Percentiles rank a stretch among this genome's conserved stretches.
These are phyloP conservation scores for Silene noctiflora DNA, from an alignment of 179 eudicot species.

Conservation along the genomic window DNA sequence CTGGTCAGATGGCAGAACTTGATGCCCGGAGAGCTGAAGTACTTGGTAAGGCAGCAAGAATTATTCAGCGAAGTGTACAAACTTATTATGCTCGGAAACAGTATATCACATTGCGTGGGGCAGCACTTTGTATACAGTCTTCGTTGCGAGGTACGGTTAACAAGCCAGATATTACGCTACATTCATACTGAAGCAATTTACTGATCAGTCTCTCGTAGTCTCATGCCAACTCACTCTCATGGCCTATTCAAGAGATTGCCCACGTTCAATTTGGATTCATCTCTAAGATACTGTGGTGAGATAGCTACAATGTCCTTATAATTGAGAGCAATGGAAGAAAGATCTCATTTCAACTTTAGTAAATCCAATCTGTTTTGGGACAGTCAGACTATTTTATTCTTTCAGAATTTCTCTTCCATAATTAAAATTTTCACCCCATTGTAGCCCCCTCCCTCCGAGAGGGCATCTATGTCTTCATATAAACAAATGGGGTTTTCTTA, in stretches of 20 bases:
- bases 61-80: constrained; percentile 66
- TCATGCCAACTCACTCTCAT: neutral
- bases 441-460: neutral
- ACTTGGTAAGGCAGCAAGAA: constrained; percentile 73
- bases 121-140: constrained; percentile 63
- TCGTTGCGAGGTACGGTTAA: constrained; percentile 56
- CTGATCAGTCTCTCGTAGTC: neutral
- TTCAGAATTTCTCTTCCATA: neutral
- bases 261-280: constrained; percentile 3
- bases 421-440: neutral
- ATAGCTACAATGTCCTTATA: neutral
- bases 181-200: neutral
- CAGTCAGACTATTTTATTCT: neutral
- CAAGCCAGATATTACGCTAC: constrained; percentile 16
- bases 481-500: neutral
- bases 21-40: constrained; percentile 90
- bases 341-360: neutral
- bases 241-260: constrained; percentile 5
- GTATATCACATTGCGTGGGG: constrained; percentile 54
- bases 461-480: constrained; percentile 2
- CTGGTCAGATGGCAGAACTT: constrained; percentile 99
- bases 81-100: constrained; percentile 73
- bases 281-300: neutral
- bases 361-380: neutral
- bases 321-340: neutral